A percentile compares a stretch with the other conserved stretches of the same genome.
Conservation (phyloP, 768 basidiomycete genomes). For the Termitomyces sp. region DNA sequence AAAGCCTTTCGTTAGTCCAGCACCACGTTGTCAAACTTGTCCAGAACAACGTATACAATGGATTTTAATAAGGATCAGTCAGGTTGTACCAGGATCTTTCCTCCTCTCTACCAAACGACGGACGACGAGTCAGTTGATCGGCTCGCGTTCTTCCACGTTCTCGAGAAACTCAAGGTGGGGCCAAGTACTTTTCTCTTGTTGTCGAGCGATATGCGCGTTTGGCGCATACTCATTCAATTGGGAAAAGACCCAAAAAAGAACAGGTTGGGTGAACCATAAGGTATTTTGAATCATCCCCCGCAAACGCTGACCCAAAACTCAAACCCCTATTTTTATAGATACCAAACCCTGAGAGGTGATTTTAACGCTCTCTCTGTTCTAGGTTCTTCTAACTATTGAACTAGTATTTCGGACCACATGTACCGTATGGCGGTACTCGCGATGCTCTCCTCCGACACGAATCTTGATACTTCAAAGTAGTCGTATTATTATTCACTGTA, state of each 20-base stretch:
- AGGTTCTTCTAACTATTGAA: background rate
- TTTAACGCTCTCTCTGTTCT: background rate
- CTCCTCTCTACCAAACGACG: constrained; percentile 49
- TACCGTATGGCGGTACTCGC: constrained; percentile 94
- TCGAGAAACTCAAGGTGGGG: constrained; percentile 82
- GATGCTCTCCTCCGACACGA: constrained; percentile 75
- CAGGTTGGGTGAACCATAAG: constrained; percentile 88
- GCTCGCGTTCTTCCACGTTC: constrained; percentile 85
- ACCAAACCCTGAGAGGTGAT: constrained; percentile 76
- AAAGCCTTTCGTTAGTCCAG: no score
- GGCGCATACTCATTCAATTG: background rate
- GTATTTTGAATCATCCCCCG: constrained; percentile 26
- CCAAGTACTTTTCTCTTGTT: background rate
- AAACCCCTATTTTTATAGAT: constrained; percentile 39
- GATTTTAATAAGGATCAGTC: background rate
- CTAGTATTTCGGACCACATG: constrained; percentile 94
- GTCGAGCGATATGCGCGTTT: background rate
- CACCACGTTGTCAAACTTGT: background rate
- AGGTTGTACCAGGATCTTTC: constrained; percentile 38
- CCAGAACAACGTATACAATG: background rate
- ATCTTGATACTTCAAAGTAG: constrained; percentile 72
- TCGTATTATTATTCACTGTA: background rate
- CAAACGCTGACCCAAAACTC: background rate
- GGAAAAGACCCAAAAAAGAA: constrained; percentile 84
- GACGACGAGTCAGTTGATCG: constrained; percentile 58